These are phyloP conservation scores for Vicia faba DNA, from an alignment of 306 rosid species.

Conservation along the genomic window DNA sequence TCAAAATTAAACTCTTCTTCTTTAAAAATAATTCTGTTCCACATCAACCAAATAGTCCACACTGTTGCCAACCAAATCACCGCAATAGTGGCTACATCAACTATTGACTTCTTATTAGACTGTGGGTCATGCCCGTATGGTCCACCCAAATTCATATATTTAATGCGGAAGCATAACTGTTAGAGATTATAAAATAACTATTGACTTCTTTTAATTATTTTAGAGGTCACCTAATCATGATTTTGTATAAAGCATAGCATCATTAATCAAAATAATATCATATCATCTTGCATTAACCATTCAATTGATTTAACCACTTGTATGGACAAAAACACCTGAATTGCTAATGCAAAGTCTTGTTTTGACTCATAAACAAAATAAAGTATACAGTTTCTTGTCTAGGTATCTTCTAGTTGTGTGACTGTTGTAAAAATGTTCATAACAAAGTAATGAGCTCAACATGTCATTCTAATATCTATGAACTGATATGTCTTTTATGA, in stretches of 20 bases:
- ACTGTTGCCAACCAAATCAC: no score
- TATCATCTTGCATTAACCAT: constrained; percentile 3
- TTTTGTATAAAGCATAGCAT: constrained; percentile 32
- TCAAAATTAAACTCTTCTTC: no score
- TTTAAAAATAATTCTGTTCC: no score
- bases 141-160: no score
- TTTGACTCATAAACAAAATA: constrained; percentile 7
- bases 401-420: constrained; percentile 36
- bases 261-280: not conserved
- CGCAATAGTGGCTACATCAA: no score
- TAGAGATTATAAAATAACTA: not conserved
- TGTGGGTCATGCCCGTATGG: no score
- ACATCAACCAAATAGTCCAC: no score
- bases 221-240: constrained; percentile 33
- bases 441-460: constrained; percentile 34
- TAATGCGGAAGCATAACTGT: no score
- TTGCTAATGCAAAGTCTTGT: constrained; percentile 5
- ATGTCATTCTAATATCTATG: constrained; percentile 32
- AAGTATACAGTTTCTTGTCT: constrained; percentile 13
- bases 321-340: constrained; percentile 31
- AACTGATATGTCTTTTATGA: constrained; percentile 27
- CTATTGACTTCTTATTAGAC: no score
- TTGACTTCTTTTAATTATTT: constrained; percentile 31
- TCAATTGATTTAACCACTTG: constrained; percentile 32
- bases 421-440: constrained; percentile 22